Percentiles rank a stretch among this genome's conserved stretches.
Evolutionary conservation across 2,329 filamentous ascomycete genomes (phyloP).

Genomic region (Fusarium sp.): DNA sequence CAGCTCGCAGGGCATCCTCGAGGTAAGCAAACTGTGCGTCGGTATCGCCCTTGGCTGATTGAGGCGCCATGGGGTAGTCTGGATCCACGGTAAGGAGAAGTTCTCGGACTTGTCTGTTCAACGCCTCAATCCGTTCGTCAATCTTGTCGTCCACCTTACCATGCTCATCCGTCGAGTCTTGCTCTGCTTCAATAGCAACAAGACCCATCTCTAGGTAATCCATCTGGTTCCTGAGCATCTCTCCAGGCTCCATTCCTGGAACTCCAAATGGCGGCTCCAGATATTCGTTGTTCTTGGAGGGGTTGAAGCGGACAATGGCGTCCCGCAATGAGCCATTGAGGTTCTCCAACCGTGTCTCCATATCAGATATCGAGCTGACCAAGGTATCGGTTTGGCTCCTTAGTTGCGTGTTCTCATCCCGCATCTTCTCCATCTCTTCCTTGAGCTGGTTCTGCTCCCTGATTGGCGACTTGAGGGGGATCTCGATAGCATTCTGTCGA

Average conservation of each 20-base stretch:
- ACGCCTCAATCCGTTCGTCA: constrained; percentile 67
- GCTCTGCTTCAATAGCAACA: constrained; percentile 69
- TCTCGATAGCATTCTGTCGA: constrained; percentile 63
- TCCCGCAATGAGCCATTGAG: constrained; percentile 76
- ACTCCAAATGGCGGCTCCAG: constrained; percentile 55
- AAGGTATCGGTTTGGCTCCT: constrained; percentile 49
- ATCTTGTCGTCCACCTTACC: constrained; percentile 58
- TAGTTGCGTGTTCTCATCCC: constrained; percentile 60
- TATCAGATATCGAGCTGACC: constrained; percentile 66
- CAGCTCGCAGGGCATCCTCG: constrained; percentile 67
- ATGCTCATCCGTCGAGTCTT: constrained; percentile 54
- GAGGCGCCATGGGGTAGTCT: constrained; percentile 69
- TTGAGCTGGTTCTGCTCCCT: constrained; percentile 66
- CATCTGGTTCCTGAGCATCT: constrained; percentile 68
- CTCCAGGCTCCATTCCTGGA: constrained; percentile 56
- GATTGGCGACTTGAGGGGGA: constrained; percentile 68
- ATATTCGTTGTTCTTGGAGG: constrained; percentile 63
- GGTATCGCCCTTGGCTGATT: constrained; percentile 66
- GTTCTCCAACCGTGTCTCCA: constrained; percentile 74
- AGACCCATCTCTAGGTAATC: constrained; percentile 79
- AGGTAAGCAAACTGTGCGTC: constrained; percentile 78
- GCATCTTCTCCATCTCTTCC: constrained; percentile 60
- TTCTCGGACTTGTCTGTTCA: constrained; percentile 74
- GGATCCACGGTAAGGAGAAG: constrained; percentile 64
- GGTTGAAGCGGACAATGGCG: constrained; percentile 74